Evolutionary conservation across 768 basidiomycete species (phyloP), one percentile per base, ranked within the genome.

Genomic region (Chalciporus pseudorubinellus): DNA sequence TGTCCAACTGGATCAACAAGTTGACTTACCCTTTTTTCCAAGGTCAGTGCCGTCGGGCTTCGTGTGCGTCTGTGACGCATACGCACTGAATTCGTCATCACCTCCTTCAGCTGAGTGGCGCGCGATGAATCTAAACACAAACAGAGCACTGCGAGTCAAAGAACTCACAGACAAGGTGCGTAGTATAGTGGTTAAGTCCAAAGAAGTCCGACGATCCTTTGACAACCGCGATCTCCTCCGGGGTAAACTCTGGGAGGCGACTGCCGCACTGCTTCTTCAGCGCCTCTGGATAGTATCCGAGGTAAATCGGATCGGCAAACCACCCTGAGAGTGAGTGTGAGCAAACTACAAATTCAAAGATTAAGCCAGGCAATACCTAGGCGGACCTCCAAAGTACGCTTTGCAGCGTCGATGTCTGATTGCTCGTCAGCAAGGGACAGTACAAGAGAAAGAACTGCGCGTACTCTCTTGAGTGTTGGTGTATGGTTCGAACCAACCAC

Each of bases 111-210:
- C 84, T 84, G 50, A 14, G 26, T 29, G 4, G 19, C 10, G 21
- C 6, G 19, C 40, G 19, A 13, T 46, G 29, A 26, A 31, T 40
- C 7, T 19, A n/a, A n/a, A 50, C 12, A 19, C 13, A 44, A 19
- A 20, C n/a, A 16, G n/a, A 28, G 6, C n/a, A 44, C 4, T 13
- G 44, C 21, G 2, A 20, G 18, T 20, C 28, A 44, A 42, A 24
- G 31, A 33, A 69, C 80, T 58, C 41, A 84, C 84, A 74, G 66
- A 78, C 77, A 42, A 88, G 74, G 57, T 85, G 80, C n/a, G 83
- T 87, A 3, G 85, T 87, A 61, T 88, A 88, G 0, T 85, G 86
- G 66, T 88, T 87, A 77, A 87, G 78, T 31, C 85, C 85, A 61
- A 85, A 88, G 67, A 87, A 87, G 64, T 87, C 86, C 1, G 83